Evolutionary conservation across 2,329 filamentous ascomycete species (phyloP).

Genomic region (Penicillium decumbens): DNA sequence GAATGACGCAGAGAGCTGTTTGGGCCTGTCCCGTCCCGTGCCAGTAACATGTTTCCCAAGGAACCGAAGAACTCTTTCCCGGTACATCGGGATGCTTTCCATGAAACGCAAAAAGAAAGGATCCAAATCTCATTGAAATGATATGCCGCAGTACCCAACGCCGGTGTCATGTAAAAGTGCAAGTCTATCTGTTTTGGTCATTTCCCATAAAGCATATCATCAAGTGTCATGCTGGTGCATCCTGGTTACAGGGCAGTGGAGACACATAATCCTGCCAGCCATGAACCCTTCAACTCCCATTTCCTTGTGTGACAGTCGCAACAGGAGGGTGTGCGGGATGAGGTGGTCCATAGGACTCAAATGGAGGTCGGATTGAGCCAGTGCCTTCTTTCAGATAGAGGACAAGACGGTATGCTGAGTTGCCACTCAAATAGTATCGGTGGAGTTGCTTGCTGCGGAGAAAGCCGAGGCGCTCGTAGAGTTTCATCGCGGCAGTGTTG

Average conservation of each 20-base stretch:
- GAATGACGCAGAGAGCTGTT: neutral
- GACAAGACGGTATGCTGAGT: constrained; percentile 84
- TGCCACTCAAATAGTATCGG: constrained; percentile 94
- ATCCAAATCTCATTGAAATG: neutral
- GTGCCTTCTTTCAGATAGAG: constrained; percentile 67
- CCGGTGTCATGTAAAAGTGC: constrained; percentile 10
- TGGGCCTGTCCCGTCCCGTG: neutral
- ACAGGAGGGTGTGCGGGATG: constrained; percentile 13
- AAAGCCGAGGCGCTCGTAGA: constrained; percentile 92
- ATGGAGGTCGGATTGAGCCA: constrained; percentile 39
- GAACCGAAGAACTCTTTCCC: neutral
- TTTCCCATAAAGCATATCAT: constrained; percentile 20
- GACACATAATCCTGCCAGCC: neutral
- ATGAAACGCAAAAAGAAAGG: neutral
- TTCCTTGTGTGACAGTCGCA: constrained; percentile 22
- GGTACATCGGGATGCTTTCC: neutral
- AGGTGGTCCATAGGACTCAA: constrained; percentile 32
- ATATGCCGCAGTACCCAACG: constrained; percentile 3
- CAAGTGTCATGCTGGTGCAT: neutral
- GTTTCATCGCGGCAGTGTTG: constrained; percentile 80
- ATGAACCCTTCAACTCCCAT: constrained; percentile 10
- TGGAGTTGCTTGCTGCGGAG: constrained; percentile 87
- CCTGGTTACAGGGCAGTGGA: neutral
- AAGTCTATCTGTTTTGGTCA: constrained; percentile 20
- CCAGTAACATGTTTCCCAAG: neutral